A percentile compares a stretch with the other conserved stretches of the same genome.
These are phyloP conservation scores for Xylariaceae sp. DNA, from an alignment of 2,329 filamentous ascomycete genomes.

Conservation along the genomic window DNA sequence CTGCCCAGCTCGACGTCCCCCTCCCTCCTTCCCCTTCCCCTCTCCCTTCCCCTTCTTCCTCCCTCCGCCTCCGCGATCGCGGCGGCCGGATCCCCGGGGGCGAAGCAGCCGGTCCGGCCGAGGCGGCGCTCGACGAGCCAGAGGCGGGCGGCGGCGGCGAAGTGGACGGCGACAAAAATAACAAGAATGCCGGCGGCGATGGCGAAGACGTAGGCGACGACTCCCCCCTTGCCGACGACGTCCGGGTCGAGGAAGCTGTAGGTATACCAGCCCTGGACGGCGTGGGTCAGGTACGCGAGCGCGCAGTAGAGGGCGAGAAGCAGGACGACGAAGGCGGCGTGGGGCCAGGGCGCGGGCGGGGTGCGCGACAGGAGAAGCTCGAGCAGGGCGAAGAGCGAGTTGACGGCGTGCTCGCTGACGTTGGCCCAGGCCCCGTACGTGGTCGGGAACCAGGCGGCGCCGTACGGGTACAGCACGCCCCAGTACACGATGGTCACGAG, in stretches of 20 bases:
- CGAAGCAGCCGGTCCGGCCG: constrained; percentile 18
- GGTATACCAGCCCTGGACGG: constrained; percentile 64
- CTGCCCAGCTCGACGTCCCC: too few relatives aligned
- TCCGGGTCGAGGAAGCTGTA: constrained; percentile 69
- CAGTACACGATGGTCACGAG: constrained; percentile 68
- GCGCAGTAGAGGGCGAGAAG: constrained; percentile 64
- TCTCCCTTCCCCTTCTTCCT: too few relatives aligned
- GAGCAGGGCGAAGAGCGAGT: constrained; percentile 65
- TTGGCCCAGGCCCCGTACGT: constrained; percentile 56
- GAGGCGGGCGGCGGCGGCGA: constrained; percentile 32
- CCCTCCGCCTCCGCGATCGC: too few relatives aligned
- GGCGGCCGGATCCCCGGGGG: too few relatives aligned
- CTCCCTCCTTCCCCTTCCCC: too few relatives aligned
- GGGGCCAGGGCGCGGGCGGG: constrained; percentile 48
- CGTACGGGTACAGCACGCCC: constrained; percentile 57
- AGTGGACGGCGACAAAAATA: constrained; percentile 35
- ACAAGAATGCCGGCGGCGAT: constrained; percentile 35
- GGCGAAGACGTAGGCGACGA: constrained; percentile 55
- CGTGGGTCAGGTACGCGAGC: constrained; percentile 65
- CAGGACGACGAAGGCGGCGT: constrained; percentile 61
- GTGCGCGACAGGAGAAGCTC: constrained; percentile 66
- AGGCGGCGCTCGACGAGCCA: constrained; percentile 27
- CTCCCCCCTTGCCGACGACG: constrained; percentile 40
- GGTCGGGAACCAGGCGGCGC: constrained; percentile 52
- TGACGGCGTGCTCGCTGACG: constrained; percentile 67